Conservation (phyloP, 345 rosid genomes). For the Populus nigra region DNA sequence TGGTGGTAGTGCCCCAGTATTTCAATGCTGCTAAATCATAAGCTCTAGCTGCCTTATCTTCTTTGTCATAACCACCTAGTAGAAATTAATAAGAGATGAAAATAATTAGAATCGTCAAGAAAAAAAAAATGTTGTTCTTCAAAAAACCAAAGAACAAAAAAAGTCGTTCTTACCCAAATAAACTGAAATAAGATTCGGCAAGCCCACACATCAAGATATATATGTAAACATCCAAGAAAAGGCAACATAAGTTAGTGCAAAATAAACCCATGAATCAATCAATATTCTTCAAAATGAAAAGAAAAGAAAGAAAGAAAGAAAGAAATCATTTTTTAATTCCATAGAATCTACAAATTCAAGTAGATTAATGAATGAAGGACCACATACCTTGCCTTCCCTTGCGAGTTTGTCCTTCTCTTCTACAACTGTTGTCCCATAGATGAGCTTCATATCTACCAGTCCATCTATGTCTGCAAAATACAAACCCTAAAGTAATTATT, state of each 20-base stretch:
- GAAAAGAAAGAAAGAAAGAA: neutral
- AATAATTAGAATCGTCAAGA: neutral
- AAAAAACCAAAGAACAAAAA: neutral
- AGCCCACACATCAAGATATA: conserved; percentile 20
- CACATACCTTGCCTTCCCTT: conserved; percentile 71
- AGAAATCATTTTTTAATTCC: neutral
- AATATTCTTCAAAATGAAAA: neutral
- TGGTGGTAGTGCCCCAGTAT: conserved; percentile 33
- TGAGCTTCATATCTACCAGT: conserved; percentile 87
- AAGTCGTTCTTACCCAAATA: conserved; percentile 25
- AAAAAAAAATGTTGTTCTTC: neutral
- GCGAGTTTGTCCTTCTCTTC: conserved; percentile 86
- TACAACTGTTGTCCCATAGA: conserved; percentile 81
- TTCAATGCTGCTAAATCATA: conserved; percentile 35
- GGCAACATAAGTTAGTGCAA: conserved; percentile 16
- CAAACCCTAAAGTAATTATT: conserved; percentile 16
- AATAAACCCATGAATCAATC: neutral
- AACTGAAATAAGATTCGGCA: conserved; percentile 20
- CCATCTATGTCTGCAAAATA: conserved; percentile 65
- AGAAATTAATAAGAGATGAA: neutral
- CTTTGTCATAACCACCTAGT: conserved; percentile 32
- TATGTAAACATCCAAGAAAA: conserved; percentile 17
- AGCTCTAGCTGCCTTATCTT: conserved; percentile 35
- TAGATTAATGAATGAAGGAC: neutral
- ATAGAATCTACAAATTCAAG: neutral